These are phyloP conservation scores for Trichosanthes cucumerina DNA, from an alignment of 306 rosid species.

Conservation along the genomic window DNA sequence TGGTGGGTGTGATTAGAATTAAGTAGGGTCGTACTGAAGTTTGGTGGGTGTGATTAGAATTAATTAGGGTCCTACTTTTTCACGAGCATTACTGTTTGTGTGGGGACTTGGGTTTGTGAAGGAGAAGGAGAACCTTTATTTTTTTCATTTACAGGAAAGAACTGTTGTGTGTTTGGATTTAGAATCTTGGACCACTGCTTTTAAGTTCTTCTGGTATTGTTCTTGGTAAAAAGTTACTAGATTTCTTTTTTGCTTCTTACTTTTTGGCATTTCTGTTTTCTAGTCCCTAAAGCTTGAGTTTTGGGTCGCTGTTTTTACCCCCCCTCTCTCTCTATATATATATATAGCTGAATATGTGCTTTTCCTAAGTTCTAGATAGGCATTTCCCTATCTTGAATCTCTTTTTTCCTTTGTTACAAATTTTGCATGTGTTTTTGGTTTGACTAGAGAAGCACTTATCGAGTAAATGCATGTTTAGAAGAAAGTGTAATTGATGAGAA, in stretches of 20 bases:
- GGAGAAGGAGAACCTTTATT: background rate
- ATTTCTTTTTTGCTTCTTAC: slow-evolving; percentile 1
- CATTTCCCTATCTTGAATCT: background rate
- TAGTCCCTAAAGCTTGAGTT: background rate
- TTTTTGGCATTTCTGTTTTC: background rate
- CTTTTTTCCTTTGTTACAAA: background rate
- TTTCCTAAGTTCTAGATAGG: background rate
- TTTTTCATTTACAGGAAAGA: background rate
- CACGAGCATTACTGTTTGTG: slow-evolving; percentile 9
- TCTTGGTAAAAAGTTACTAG: background rate
- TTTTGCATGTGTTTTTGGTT: background rate
- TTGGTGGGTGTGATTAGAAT: background rate
- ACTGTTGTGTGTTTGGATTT: slow-evolving; percentile 2
- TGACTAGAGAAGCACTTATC: too few species aligned
- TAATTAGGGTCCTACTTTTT: background rate
- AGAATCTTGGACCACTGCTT: slow-evolving; percentile 5
- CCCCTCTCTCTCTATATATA: background rate
- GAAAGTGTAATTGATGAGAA: too few species aligned
- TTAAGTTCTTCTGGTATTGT: background rate
- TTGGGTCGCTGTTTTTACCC: background rate
- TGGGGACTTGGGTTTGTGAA: slow-evolving; percentile 4
- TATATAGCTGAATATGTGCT: background rate
- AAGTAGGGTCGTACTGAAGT: background rate
- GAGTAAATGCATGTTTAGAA: too few species aligned
- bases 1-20: slow-evolving; percentile 4